Percentiles rank a stretch among this genome's conserved stretches.
Evolutionary conservation across 345 rosid genomes (phyloP).

Genomic region (Citrus maxima): DNA sequence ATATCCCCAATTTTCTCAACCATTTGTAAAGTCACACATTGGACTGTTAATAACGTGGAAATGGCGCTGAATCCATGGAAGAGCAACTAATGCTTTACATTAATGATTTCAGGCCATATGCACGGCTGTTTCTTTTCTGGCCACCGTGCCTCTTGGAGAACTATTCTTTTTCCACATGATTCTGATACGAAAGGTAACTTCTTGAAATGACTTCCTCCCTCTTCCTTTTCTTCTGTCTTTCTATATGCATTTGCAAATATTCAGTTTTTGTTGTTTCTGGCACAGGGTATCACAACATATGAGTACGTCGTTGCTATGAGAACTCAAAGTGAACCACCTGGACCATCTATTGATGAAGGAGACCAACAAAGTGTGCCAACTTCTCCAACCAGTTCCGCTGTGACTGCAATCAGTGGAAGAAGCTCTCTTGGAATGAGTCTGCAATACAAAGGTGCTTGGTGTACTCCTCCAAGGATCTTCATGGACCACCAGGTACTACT

Average conservation of each 20-base stretch:
- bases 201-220: background rate
- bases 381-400: conserved; percentile 85
- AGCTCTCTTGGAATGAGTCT: conserved; percentile 84
- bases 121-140: conserved; percentile 75
- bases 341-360: conserved; percentile 63
- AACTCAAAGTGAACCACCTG: conserved; percentile 77
- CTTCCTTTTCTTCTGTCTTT: background rate
- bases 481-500: conserved; percentile 79
- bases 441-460: conserved; percentile 87
- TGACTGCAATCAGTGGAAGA: conserved; percentile 78
- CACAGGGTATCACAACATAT: conserved; percentile 89
- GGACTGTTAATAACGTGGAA: background rate
- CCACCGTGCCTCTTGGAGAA: conserved; percentile 82
- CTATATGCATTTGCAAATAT: conserved; percentile 6
- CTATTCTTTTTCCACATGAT: conserved; percentile 88
- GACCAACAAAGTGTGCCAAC: conserved; percentile 68
- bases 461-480: conserved; percentile 97
- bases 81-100: background rate
- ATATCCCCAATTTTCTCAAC: background rate
- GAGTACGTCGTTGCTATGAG: conserved; percentile 95
- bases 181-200: conserved; percentile 72
- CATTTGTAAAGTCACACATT: background rate
- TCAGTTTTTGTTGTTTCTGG: conserved; percentile 10
- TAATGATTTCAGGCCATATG: conserved; percentile 58
- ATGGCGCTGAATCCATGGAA: background rate